Conservation (phyloP, 2,329 filamentous ascomycete species). For the Tolypocladium ophioglossoides region DNA sequence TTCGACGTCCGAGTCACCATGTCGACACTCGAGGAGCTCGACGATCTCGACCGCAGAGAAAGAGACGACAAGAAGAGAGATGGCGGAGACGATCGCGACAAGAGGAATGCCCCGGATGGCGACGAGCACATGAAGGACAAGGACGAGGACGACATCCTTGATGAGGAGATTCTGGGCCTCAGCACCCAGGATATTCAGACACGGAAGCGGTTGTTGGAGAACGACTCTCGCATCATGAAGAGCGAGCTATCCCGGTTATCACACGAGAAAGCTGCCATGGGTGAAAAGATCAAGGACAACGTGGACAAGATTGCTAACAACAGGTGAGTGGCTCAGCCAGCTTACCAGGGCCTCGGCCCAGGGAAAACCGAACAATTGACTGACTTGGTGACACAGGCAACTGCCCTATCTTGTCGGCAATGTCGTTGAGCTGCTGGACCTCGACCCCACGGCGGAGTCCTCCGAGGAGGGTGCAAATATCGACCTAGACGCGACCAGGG, state of each 20-base stretch:
- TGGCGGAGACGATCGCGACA: conserved; percentile 20
- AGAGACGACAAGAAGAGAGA: conserved; percentile 55
- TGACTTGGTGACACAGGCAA: conserved; percentile 49
- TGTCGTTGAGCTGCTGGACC: conserved; percentile 91
- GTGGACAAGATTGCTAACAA: conserved; percentile 99
- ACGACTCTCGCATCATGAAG: conserved; percentile 97
- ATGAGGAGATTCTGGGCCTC: conserved; percentile 85
- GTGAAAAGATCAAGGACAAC: conserved; percentile 98
- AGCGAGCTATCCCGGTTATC: conserved; percentile 89
- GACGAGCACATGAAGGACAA: conserved; percentile 91
- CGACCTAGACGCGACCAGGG: conserved; percentile 89
- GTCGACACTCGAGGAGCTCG: conserved; percentile 88
- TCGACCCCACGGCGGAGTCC: conserved; percentile 92
- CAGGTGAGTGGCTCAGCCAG: conserved; percentile 46
- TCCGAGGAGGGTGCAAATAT: conserved; percentile 98
- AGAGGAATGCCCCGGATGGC: conserved; percentile 44
- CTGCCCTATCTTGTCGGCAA: conserved; percentile 97
- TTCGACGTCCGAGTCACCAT: conserved; percentile 34
- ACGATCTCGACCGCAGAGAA: conserved; percentile 73
- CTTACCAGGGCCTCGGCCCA: no score
- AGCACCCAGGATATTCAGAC: conserved; percentile 93
- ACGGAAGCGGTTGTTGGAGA: conserved; percentile 84
- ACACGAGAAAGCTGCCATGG: conserved; percentile 93
- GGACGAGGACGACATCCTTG: conserved; percentile 64
- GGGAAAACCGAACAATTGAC: neutral